Percentiles rank a stretch among this genome's conserved stretches.
Conservation (phyloP, 352 stramenopile species). For the Detonula confervacea region DNA sequence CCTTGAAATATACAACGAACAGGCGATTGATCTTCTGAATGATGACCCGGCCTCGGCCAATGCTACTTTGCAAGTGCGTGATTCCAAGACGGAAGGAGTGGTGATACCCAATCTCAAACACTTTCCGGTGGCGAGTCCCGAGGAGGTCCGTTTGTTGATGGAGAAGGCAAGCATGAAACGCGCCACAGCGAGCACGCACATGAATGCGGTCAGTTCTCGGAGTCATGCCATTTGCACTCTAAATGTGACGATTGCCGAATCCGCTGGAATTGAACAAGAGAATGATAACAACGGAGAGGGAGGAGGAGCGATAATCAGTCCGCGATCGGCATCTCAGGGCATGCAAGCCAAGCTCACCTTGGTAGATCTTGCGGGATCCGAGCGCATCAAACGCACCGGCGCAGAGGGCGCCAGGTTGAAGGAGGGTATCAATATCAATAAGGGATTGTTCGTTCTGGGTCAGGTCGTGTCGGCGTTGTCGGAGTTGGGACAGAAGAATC, state of each 20-base stretch:
- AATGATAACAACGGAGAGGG: slow-evolving; percentile 19
- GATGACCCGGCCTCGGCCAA: slow-evolving; percentile 68
- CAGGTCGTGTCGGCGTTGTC: slow-evolving; percentile 95
- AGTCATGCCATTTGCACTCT: slow-evolving; percentile 83
- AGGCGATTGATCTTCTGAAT: slow-evolving; percentile 92
- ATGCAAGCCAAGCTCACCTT: slow-evolving; percentile 72
- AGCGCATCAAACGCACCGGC: slow-evolving; percentile 91
- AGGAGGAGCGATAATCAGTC: not conserved
- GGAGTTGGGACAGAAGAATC: slow-evolving; percentile 87
- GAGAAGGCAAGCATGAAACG: slow-evolving; percentile 54
- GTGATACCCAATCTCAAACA: slow-evolving; percentile 60
- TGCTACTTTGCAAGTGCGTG: slow-evolving; percentile 52
- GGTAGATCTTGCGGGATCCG: slow-evolving; percentile 94
- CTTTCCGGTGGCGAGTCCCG: slow-evolving; percentile 45
- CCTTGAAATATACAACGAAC: slow-evolving; percentile 98
- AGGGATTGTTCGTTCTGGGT: slow-evolving; percentile 92
- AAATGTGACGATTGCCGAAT: slow-evolving; percentile 62
- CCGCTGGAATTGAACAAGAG: slow-evolving; percentile 9
- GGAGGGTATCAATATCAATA: slow-evolving; percentile 96
- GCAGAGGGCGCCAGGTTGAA: slow-evolving; percentile 89
- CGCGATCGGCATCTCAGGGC: slow-evolving; percentile 13
- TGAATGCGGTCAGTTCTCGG: slow-evolving; percentile 70
- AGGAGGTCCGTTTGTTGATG: slow-evolving; percentile 65
- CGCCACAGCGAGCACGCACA: slow-evolving; percentile 63
- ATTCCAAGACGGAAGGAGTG: slow-evolving; percentile 54